Conservation (phyloP, 2,329 filamentous ascomycete species). For the Aspergillus sp. region DNA sequence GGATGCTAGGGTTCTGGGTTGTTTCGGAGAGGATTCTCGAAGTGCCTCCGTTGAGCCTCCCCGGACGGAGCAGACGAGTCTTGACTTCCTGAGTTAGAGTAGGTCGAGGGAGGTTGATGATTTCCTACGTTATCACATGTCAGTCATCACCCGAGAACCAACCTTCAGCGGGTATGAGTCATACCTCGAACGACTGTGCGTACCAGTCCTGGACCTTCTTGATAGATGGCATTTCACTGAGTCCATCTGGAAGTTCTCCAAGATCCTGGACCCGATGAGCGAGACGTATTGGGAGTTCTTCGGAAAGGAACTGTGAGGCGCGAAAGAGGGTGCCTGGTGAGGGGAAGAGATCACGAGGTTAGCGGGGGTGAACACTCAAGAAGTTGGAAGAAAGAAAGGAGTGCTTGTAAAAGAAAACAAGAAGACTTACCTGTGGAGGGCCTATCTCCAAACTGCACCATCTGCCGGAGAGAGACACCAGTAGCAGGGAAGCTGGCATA, state of each 20-base stretch:
- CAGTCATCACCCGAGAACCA: conserved; percentile 6
- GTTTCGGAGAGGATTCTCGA: conserved; percentile 75
- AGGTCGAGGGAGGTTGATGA: conserved; percentile 81
- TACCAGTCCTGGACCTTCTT: conserved; percentile 97
- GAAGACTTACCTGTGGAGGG: conserved; percentile 74
- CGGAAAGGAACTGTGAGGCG: conserved; percentile 95
- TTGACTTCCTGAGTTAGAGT: conserved; percentile 73
- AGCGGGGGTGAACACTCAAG: conserved; percentile 13
- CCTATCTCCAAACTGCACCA: conserved; percentile 97
- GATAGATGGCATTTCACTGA: conserved; percentile 98
- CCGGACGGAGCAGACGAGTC: conserved; percentile 67
- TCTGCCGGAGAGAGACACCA: conserved; percentile 92
- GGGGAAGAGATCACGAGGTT: conserved; percentile 14
- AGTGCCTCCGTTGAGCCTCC: conserved; percentile 55
- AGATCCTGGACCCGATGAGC: conserved; percentile 96
- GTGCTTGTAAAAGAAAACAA: background rate
- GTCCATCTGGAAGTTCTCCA: conserved; percentile 85
- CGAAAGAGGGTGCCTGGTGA: conserved; percentile 84
- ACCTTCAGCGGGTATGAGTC: conserved; percentile 30
- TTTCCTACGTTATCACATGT: conserved; percentile 62
- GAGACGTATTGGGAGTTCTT: conserved; percentile 94
- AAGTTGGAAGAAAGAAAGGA: conserved; percentile 1
- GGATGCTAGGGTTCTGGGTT: conserved; percentile 86
- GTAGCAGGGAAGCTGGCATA: conserved; percentile 97
- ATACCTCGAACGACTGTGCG: conserved; percentile 96